Base-by-base conservation (phyloP, 2,329 filamentous ascomycete species). In the Tolypocladium pustulatum region DNA sequence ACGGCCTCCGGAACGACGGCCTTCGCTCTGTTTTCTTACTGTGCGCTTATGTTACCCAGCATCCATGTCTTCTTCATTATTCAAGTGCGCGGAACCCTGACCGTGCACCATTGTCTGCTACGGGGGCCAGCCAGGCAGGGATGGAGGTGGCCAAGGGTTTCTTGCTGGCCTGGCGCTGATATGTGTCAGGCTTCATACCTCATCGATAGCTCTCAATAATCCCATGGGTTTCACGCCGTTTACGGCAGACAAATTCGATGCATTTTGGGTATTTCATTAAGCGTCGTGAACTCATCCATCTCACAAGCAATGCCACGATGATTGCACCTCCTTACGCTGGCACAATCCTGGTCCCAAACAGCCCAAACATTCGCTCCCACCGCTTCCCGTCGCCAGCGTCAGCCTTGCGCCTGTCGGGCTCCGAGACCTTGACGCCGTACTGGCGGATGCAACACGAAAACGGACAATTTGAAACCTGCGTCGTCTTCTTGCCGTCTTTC, bases 391-490 rank as follows among this genome's bases (percentile, higher is more conserved):
- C 60, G 15, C 77, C 81, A 41, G 74, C 76, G 64, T 80, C 69
- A 1, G 75, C 77, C 63, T 76, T 76, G 6, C 59, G 62, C 20
- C 72, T 68, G 61, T 82, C 72, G 30, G 60, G 55, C 61, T 76
- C 74, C 6, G 59, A 61, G 17, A 78, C 69, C 58, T 72, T 76
- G 53, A 89, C 73, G 7, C 88, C 88, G 64, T 89, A 91, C 68
- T 91, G 86, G 62, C 79, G 79, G 61, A 92, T 79, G 65, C 87
- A 90, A 68, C 88, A 91, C 2, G 76, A 72, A 65, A 91, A 91
- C 0, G 87, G 83, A 38, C 74, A 77, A 58, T 86, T 86, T 1
- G 75, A 75, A 4, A 80, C 10, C 57, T 13, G 49, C 46, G 22
- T 15, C 25, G 30, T 61, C 60, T 36, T 60, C 57, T 20, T 41